Conservation (phyloP, 176 grass and related monocot genomes). For the Carex parvula region DNA sequence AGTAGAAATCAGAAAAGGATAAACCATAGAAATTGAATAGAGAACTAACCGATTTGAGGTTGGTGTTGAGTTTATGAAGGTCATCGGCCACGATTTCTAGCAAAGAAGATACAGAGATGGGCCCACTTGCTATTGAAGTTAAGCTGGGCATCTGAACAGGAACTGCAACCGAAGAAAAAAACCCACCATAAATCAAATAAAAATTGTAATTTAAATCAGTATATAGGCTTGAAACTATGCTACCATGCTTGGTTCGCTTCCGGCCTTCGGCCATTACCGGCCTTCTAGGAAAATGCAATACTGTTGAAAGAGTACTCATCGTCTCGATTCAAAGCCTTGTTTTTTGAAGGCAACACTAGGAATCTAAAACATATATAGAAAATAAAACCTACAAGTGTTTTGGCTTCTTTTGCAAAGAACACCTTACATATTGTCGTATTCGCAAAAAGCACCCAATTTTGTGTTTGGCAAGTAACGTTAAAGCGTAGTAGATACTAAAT, state of each 20-base stretch:
- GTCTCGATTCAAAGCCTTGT: background rate
- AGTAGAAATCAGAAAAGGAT: background rate
- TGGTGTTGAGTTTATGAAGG: constrained; percentile 72
- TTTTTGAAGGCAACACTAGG: background rate
- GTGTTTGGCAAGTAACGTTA: too few species aligned
- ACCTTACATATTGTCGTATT: background rate
- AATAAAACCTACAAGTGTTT: background rate
- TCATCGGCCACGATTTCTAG: constrained; percentile 71
- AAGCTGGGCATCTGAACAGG: constrained; percentile 33
- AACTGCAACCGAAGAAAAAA: constrained; percentile 24
- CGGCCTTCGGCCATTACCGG: background rate
- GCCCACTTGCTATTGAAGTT: constrained; percentile 2
- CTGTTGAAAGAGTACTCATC: background rate
- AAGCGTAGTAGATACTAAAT: too few species aligned
- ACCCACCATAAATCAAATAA: background rate
- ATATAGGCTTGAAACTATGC: background rate
- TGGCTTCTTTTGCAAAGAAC: background rate
- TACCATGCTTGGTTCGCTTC: background rate
- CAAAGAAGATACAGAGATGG: constrained; percentile 55
- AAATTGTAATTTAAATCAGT: background rate
- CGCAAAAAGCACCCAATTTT: background rate
- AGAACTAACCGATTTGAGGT: constrained; percentile 81
- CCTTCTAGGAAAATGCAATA: background rate
- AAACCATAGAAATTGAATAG: background rate
- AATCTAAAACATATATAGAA: background rate